phyloP scores from a whole-genome alignment of 768 basidiomycete species.

The Phanerochaete carnosa region DNA sequence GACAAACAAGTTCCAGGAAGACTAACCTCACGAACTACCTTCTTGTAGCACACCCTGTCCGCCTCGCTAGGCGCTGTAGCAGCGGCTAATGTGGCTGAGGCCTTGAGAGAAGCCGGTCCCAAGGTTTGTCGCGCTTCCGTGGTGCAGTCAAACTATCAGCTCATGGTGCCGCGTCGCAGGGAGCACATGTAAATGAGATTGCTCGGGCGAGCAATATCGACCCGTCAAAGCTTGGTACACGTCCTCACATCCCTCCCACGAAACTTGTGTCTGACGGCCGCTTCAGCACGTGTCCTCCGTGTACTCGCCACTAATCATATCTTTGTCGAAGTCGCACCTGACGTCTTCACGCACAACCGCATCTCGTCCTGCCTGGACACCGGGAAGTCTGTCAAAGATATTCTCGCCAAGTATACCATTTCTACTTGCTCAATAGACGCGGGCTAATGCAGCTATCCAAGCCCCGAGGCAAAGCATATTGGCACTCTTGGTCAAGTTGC shows the following conservation, averaged over 20 bases:
- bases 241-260: no score
- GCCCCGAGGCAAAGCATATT: conserved; percentile 7
- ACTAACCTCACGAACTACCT: no score
- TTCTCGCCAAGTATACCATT: conserved; percentile 26
- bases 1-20: background rate
- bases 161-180: conserved; percentile 12
- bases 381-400: no score
- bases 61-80: background rate
- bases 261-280: no score
- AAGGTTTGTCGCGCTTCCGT: background rate
- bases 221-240: conserved; percentile 33
- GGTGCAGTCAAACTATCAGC: background rate
- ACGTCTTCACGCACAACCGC: no score
- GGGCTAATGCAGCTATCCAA: conserved; percentile 6
- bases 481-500: background rate
- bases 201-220: conserved; percentile 21
- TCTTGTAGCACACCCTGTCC: conserved; percentile 1
- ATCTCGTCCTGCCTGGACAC: no score
- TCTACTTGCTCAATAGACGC: conserved; percentile 20
- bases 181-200: conserved; percentile 29
- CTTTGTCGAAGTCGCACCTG: conserved; percentile 28
- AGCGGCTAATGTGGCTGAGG: conserved; percentile 2
- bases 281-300: conserved; percentile 26
- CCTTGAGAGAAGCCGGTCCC: conserved; percentile 8
- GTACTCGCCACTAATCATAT: conserved; percentile 27